Base-by-base conservation (phyloP, 225 moss, liverwort and hornwort genomes). In the Physcomitrellopsis africana region DNA sequence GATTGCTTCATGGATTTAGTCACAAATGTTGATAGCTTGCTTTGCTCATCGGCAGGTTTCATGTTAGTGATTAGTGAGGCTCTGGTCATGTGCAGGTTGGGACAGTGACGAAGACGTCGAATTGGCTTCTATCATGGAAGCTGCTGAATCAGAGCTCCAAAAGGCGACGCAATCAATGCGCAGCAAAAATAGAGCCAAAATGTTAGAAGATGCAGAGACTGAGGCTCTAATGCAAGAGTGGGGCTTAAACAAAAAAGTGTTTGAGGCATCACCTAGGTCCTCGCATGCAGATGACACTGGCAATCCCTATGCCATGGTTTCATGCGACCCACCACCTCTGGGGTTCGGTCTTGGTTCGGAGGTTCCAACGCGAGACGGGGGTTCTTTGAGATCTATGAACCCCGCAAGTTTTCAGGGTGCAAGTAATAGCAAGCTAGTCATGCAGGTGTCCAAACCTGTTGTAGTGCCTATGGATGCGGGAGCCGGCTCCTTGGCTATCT, bases 91-190 rank as follows among this genome's bases (percentile, higher is more conserved):
- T 70, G 72, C 79, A 84, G 86, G 42, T 75, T 94, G 89, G 94
- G 88, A 83, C 61, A 89, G 92, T 76, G 91, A 88, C 75, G 94
- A 94, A 81, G 93, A 94, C 37, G 73, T 83, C 53, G 93, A 99
- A 76, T 81, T 99, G 74, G 89, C 94, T 68, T 94, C 91, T 3
- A 93, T 99, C 23, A 92, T 99, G 97, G 97, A 94, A 81, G 97
- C 94, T 63, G 97, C 97, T 51, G 97, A 99, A 77, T 93, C 90
- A 47, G 97, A 99, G 78, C 86, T 99, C 69, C 94, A 99, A 41
- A 99, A 99, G 77, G 97, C 97, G 11, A 93, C 94, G 51, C 97
- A 99, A 86, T 91, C 97, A 19, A 94, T 99, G 94, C 91, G 94
- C 64, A 99, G 97, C 81, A 99, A 94, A 74, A 90, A 83, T 29